Conservation (phyloP, 192 early-diverging fungal genomes). For the Coemansia sp. region DNA sequence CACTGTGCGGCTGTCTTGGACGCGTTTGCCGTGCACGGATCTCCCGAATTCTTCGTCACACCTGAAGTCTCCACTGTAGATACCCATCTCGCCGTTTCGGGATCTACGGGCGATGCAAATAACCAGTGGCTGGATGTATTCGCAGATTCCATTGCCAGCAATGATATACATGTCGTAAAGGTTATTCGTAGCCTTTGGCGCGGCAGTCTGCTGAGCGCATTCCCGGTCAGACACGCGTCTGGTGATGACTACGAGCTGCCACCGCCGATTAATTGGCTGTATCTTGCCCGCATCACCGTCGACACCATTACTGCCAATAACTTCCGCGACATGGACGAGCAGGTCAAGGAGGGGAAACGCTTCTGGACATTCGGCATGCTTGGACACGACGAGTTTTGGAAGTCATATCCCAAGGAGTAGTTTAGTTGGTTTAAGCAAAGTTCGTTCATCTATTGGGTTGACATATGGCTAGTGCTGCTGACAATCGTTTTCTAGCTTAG, state of each 20-base stretch:
- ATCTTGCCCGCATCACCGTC: slow-evolving; percentile 22
- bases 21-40: slow-evolving; percentile 41
- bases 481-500: too few relatives aligned
- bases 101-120: background rate
- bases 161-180: slow-evolving; percentile 58
- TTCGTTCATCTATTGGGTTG: too few relatives aligned
- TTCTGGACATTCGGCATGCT: slow-evolving; percentile 23
- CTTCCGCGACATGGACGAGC: slow-evolving; percentile 2
- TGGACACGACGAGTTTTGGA: slow-evolving; percentile 30
- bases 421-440: too few relatives aligned
- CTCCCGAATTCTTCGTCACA: slow-evolving; percentile 35
- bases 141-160: slow-evolving; percentile 36
- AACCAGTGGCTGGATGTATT: slow-evolving; percentile 54
- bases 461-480: too few relatives aligned
- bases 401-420: background rate
- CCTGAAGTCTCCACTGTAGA: slow-evolving; percentile 24
- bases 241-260: slow-evolving; percentile 10
- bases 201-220: slow-evolving; percentile 38
- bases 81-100: background rate
- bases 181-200: slow-evolving; percentile 53
- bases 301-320: slow-evolving; percentile 2
- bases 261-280: slow-evolving; percentile 32
- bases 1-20: slow-evolving; percentile 25
- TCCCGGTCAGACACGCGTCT: background rate
- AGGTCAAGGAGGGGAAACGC: slow-evolving; percentile 1